Evolutionary conservation across 306 rosid genomes (phyloP), one percentile per base, ranked within the genome.

Genomic region (Fragaria ananassa): DNA sequence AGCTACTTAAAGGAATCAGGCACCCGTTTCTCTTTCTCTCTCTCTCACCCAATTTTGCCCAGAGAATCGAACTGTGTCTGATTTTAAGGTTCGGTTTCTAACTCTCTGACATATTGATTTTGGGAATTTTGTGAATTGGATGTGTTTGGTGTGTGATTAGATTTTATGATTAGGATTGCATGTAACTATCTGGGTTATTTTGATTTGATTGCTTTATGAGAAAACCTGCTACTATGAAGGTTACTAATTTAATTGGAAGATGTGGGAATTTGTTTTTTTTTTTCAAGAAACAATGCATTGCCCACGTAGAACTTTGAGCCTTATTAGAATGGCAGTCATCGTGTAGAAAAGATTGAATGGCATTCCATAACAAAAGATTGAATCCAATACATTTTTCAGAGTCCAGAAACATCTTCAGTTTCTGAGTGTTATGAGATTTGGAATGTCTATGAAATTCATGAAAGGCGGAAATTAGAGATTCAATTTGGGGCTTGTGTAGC

Each of bases 1-100:
- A 42, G 1, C 8, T 11, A 19, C 42, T n/a, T n/a, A 65, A 80
- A 72, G 45, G 27, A 25, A 54, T 10, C 27, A 44, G 25, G 54
- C 23, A 71, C 37, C 72, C 72, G 10, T 61, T 71, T 49, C 42
- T 12, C 3, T 65, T 35, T 31, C 8, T 37, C 6, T 37, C 41
- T n/a, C 74, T 8, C 37, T 73, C 72, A 39, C 68, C 65, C 39
- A 39, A 11, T 50, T n/a, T 72, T 71, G 46, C 75, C 41, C 25
- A 60, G n/a, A 60, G 10, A 66, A 45, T 70, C 70, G 47, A 76
- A 17, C 17, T 57, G 19, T 71, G 4, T 34, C 12, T 27, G 77
- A 29, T 66, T 82, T 79, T 14, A 77, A 74, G 88, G 87, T 90
- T 85, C 54, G 44, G 14, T 78, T 58, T 5, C 29, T 67, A 23